Conservation (phyloP, 2,329 filamentous ascomycete genomes). For the Epichloe coenophiala region DNA sequence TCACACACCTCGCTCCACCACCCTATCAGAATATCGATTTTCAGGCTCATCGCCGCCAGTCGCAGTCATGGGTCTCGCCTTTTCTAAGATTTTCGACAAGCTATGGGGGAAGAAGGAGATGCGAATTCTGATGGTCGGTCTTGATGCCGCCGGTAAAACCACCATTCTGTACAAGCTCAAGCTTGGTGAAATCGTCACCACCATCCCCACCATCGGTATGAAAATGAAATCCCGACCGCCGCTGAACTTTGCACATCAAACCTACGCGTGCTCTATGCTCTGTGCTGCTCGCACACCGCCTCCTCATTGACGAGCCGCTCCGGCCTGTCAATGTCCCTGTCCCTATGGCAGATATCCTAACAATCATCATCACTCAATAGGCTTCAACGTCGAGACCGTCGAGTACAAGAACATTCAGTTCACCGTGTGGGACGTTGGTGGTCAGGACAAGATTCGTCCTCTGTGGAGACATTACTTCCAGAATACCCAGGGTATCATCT, state of each 20-base stretch:
- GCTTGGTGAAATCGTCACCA: conserved; percentile 97
- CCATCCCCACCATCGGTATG: conserved; percentile 94
- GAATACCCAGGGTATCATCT: conserved; percentile 99
- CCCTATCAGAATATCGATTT: conserved; percentile 7
- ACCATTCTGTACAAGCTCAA: conserved; percentile 99
- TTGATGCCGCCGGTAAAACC: conserved; percentile 99
- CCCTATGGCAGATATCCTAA: conserved; percentile 1
- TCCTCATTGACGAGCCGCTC: neutral
- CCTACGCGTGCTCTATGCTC: neutral
- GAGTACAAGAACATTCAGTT: conserved; percentile 99
- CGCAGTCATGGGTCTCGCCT: conserved; percentile 91
- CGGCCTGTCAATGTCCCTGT: neutral
- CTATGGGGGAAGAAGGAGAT: conserved; percentile 99
- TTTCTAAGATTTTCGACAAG: conserved; percentile 93
- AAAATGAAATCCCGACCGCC: conserved; percentile 5
- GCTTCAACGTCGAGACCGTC: conserved; percentile 99
- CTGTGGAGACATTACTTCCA: conserved; percentile 99
- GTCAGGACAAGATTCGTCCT: conserved; percentile 99
- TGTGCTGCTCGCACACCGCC: neutral
- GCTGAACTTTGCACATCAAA: neutral
- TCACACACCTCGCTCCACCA: conserved; percentile 4
- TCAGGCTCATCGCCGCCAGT: conserved; percentile 23
- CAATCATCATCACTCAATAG: conserved; percentile 29
- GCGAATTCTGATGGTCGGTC: conserved; percentile 99
- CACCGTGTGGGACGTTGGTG: conserved; percentile 99